These are phyloP conservation scores for Hericium rajendrae DNA, from an alignment of 768 basidiomycete genomes.

Conservation along the genomic window DNA sequence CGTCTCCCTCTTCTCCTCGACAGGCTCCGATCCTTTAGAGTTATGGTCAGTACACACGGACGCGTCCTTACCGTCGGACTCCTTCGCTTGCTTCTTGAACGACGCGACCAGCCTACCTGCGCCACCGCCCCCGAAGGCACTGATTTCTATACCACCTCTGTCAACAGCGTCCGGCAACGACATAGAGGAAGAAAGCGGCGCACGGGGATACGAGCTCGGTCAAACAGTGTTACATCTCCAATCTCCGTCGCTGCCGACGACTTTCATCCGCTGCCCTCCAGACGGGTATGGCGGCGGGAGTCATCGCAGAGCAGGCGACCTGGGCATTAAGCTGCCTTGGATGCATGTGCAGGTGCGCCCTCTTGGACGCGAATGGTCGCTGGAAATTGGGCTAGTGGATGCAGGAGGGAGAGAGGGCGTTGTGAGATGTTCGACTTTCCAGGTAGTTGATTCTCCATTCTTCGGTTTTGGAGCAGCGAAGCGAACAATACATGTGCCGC, in stretches of 20 bases:
- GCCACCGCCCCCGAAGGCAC: constrained; percentile 35
- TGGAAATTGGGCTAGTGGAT: constrained; percentile 71
- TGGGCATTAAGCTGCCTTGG: constrained; percentile 65
- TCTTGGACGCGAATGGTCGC: constrained; percentile 58
- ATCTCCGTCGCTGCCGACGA: constrained; percentile 59
- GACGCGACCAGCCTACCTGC: constrained; percentile 42
- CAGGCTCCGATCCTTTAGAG: constrained; percentile 48
- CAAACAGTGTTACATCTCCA: constrained; percentile 76
- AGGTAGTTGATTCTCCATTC: constrained; percentile 36
- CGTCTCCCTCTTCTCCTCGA: constrained; percentile 72
- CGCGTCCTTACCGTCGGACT: constrained; percentile 44
- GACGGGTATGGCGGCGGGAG: constrained; percentile 1
- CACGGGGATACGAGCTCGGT: constrained; percentile 28
- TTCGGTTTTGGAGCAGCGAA: constrained; percentile 9
- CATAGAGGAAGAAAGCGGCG: constrained; percentile 10
- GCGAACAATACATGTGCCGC: constrained; percentile 2
- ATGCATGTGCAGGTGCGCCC: constrained; percentile 68
- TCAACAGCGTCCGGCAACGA: constrained; percentile 19
- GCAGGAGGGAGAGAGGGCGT: constrained; percentile 46
- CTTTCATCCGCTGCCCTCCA: constrained; percentile 59
- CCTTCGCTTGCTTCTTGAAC: constrained; percentile 53
- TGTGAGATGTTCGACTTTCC: constrained; percentile 69
- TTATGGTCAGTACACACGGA: constrained; percentile 45
- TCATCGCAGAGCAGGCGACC: constrained; percentile 18
- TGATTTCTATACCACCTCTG: constrained; percentile 30